Conservation (phyloP, 108 stramenopile species). For the Mediolabrus comicus region DNA sequence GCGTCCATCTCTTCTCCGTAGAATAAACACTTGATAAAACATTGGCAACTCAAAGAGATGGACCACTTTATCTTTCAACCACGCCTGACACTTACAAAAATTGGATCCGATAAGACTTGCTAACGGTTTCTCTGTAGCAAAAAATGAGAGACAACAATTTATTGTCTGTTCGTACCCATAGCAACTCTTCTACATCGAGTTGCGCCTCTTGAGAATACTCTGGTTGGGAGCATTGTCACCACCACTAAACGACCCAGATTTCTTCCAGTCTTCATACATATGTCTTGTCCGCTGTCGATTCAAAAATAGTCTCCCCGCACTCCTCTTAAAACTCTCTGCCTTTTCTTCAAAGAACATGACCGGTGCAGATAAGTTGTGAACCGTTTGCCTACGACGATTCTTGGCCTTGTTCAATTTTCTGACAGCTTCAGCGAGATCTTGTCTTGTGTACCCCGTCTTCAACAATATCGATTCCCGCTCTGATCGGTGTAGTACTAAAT, state of each 20-base stretch:
- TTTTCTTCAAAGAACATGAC: constrained; percentile 48
- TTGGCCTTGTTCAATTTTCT: constrained; percentile 53
- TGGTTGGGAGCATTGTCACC: neutral
- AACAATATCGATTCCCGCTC: constrained; percentile 53
- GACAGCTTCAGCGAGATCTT: constrained; percentile 51
- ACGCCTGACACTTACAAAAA: neutral
- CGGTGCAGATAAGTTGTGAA: constrained; percentile 52
- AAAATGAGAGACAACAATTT: neutral
- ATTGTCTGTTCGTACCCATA: neutral
- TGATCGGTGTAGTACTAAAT: constrained; percentile 48
- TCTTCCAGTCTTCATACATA: constrained; percentile 46
- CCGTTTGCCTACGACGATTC: constrained; percentile 57
- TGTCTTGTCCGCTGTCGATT: constrained; percentile 27
- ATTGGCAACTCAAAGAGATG: neutral
- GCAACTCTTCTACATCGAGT: neutral
- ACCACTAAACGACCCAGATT: neutral
- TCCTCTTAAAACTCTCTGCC: constrained; percentile 41
- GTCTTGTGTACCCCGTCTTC: constrained; percentile 48
- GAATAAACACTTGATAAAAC: neutral
- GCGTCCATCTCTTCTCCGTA: neutral
- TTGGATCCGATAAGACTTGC: too few relatives aligned
- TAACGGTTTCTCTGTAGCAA: neutral
- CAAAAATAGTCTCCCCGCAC: constrained; percentile 21
- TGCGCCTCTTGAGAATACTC: neutral
- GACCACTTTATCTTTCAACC: neutral